phyloP scores from a whole-genome alignment of 129 eudicot genomes.

The Artemisia argyi region DNA sequence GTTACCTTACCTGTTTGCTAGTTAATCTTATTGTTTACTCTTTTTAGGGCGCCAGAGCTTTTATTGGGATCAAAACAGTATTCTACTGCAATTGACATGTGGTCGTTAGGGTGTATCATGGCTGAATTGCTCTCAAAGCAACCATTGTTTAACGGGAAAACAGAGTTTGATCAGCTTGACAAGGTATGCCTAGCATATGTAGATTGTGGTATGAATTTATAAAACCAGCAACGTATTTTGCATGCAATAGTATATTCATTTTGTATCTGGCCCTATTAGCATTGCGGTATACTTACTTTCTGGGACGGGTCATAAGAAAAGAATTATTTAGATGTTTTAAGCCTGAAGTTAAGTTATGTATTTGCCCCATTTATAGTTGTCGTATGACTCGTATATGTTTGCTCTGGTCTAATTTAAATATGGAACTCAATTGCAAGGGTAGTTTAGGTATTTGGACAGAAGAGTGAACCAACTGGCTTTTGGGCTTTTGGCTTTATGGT shows the following conservation, averaged over 20 bases:
- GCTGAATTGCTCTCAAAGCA: constrained; percentile 84
- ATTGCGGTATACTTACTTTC: background rate
- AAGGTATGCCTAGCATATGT: constrained; percentile 47
- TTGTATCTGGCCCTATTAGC: background rate
- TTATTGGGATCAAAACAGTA: constrained; percentile 79
- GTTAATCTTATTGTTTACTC: constrained; percentile 9
- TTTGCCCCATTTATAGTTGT: background rate
- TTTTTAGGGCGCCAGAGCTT: constrained; percentile 85
- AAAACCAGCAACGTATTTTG: background rate
- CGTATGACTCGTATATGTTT: background rate
- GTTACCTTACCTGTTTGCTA: background rate
- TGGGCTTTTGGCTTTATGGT: background rate
- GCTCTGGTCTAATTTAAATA: background rate
- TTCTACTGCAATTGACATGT: constrained; percentile 98
- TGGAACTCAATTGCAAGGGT: constrained; percentile 5
- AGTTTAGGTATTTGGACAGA: background rate
- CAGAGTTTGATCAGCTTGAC: constrained; percentile 94
- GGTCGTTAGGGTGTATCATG: constrained; percentile 98
- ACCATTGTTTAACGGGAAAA: constrained; percentile 81
- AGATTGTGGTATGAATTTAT: background rate
- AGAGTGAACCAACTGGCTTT: background rate
- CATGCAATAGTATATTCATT: background rate
- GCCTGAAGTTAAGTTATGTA: background rate
- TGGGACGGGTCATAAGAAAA: background rate
- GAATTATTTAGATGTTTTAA: background rate